Evolutionary conservation across 192 early-diverging fungal species (phyloP).

Genomic region (Entomortierella parvispora): DNA sequence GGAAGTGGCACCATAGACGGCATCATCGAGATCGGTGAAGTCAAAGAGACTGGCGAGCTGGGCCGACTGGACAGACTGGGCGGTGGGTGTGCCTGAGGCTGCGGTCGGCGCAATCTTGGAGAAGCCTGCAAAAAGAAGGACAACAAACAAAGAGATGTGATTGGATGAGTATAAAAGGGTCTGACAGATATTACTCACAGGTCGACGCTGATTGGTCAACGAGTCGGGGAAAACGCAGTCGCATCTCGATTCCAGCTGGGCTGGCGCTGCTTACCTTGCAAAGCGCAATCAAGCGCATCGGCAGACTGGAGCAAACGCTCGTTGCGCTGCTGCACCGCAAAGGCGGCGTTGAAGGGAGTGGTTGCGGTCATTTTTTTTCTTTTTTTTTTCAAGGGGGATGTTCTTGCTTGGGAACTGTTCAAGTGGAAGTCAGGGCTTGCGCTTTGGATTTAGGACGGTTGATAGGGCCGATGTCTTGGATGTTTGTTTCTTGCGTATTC

Average conservation of each 20-base stretch:
- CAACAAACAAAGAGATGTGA: too few relatives aligned
- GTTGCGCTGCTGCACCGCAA: constrained; percentile 24
- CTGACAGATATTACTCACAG: too few relatives aligned
- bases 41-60: constrained; percentile 21
- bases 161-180: too few relatives aligned
- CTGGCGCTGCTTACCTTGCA: constrained; percentile 27
- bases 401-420: constrained; percentile 1
- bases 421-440: not conserved
- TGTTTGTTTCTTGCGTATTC: constrained; percentile 35
- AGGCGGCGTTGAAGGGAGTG: constrained; percentile 15
- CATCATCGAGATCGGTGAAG: constrained; percentile 31
- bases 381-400: not conserved
- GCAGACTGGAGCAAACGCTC: constrained; percentile 51
- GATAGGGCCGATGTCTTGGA: constrained; percentile 46
- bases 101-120: too few relatives aligned
- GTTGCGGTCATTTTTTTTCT: constrained; percentile 43
- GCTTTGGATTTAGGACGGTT: constrained; percentile 28
- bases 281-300: constrained; percentile 45
- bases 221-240: constrained; percentile 39
- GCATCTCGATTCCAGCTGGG: not conserved
- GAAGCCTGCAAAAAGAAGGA: too few relatives aligned
- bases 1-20: constrained; percentile 11
- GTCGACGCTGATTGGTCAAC: too few relatives aligned
- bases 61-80: not conserved
- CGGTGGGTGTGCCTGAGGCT: too few relatives aligned